Conservation (phyloP, 1,139 yeast genomes). For the Scheffersomyces parashehatae region DNA sequence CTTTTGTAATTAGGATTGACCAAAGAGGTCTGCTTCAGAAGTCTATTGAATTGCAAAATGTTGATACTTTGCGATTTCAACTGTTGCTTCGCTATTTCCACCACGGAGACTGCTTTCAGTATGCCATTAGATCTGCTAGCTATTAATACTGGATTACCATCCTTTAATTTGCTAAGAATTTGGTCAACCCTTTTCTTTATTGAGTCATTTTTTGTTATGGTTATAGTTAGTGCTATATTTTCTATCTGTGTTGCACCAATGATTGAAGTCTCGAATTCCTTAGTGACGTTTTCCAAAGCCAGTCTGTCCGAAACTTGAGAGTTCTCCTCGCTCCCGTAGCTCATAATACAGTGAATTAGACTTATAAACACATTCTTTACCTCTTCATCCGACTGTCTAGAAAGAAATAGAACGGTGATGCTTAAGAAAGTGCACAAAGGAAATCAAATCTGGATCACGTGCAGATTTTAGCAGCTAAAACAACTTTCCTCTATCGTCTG, state of each 20-base stretch:
- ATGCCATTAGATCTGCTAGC: constrained; percentile 20
- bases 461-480: not conserved
- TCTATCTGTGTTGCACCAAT: too few species aligned
- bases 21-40: constrained; percentile 7
- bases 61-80: not conserved
- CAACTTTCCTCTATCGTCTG: too few species aligned
- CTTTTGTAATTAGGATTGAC: constrained; percentile 7
- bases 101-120: constrained; percentile 25
- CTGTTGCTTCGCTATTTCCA: constrained; percentile 26
- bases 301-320: too few species aligned
- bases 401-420: too few species aligned
- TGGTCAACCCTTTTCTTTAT: constrained; percentile 22
- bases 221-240: constrained; percentile 4
- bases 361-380: too few species aligned
- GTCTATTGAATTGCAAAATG: constrained; percentile 13
- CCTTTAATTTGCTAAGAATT: constrained; percentile 10
- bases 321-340: too few species aligned
- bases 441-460: not conserved
- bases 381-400: too few species aligned
- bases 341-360: too few species aligned
- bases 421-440: too few species aligned
- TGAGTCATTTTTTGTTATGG: constrained; percentile 27
- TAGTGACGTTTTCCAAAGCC: too few species aligned
- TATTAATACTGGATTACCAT: constrained; percentile 13
- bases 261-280: too few species aligned